Evolutionary conservation across 495 filamentous ascomycete genomes (phyloP).

Genomic region (Glonium stellatum): DNA sequence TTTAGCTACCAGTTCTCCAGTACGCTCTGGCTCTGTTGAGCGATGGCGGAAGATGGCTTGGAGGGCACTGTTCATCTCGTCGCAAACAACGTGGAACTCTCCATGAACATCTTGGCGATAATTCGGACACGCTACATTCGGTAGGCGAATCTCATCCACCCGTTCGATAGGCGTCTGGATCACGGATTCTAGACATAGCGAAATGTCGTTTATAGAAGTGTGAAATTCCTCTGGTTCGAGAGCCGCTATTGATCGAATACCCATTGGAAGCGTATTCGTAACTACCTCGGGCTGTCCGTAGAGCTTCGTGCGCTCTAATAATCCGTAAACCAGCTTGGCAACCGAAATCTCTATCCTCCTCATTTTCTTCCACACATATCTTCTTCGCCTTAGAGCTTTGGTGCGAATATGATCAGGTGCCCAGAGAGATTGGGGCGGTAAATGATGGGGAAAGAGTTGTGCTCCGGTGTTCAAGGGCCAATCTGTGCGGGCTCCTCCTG

Average conservation of each 20-base stretch:
- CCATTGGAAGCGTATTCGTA: conserved; percentile 7
- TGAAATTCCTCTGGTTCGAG: neutral
- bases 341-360: conserved; percentile 24
- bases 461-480: conserved; percentile 34
- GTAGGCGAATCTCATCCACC: neutral
- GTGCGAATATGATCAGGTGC: conserved; percentile 19
- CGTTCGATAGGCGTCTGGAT: neutral
- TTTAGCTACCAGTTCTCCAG: conserved; percentile 40
- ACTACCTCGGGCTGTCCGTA: neutral
- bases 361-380: conserved; percentile 32
- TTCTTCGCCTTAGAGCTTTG: conserved; percentile 11
- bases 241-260: neutral
- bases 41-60: conserved; percentile 1
- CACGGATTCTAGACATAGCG: neutral
- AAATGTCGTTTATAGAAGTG: neutral
- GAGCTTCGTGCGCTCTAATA: conserved; percentile 10
- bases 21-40: neutral
- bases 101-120: conserved; percentile 31
- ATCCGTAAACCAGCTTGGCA: conserved; percentile 18
- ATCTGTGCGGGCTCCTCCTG: neutral
- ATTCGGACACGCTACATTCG: neutral
- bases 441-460: conserved; percentile 12
- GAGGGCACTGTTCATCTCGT: conserved; percentile 27
- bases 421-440: conserved; percentile 35
- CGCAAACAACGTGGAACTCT: conserved; percentile 10